Conservation (phyloP, 1,139 yeast genomes). For the Dujonia santamariae region DNA sequence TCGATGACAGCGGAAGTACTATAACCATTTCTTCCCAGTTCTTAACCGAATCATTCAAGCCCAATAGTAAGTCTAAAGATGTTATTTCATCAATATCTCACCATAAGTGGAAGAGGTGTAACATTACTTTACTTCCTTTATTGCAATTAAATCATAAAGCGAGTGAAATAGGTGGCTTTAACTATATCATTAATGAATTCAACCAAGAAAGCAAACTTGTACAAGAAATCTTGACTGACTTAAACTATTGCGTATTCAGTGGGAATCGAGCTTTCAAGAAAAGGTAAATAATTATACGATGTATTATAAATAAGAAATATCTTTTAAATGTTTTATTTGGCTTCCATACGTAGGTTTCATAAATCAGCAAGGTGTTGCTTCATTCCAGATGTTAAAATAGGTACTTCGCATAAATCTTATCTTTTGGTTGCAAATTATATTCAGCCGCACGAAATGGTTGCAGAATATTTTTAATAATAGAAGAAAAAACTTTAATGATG, state of each 20-base stretch:
- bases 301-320: neutral
- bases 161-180: conserved; percentile 32
- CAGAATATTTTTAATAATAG: no score
- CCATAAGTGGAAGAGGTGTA: conserved; percentile 40
- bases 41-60: conserved; percentile 24
- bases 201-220: conserved; percentile 15
- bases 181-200: conserved; percentile 22
- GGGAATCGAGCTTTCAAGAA: conserved; percentile 26
- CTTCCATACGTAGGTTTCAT: no score
- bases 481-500: no score
- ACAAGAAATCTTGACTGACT: conserved; percentile 14
- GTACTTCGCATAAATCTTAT: no score
- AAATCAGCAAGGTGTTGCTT: no score
- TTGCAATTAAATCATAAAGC: conserved; percentile 30
- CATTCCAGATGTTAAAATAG: no score
- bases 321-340: no score
- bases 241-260: conserved; percentile 30
- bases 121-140: conserved; percentile 35
- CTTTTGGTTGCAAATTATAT: no score
- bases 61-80: conserved; percentile 8
- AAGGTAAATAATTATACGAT: conserved; percentile 6
- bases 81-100: conserved; percentile 21
- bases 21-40: conserved; percentile 25
- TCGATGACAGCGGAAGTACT: conserved; percentile 11
- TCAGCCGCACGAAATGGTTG: no score